Evolutionary conservation across 1,139 yeast genomes (phyloP), one percentile per base, ranked within the genome.

Genomic region (Yamadazyma dendronema): DNA sequence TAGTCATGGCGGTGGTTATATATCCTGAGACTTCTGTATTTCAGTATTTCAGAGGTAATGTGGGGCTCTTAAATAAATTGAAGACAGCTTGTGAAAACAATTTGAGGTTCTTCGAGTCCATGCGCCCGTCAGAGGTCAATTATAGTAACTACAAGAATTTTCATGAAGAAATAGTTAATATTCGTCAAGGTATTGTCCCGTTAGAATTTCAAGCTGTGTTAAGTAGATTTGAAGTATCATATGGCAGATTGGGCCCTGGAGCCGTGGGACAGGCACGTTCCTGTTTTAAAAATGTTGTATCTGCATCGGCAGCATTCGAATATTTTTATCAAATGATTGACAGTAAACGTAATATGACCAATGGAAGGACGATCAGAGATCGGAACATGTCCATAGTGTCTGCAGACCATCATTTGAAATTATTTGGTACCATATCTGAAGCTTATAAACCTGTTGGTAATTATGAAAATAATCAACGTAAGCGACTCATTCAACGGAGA

Each of bases 11-110:
- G 2, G 23, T 53, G 2, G 17, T 64, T 3, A 44, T 65, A 1
- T 65, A 57, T 40, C 72, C 72, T 1, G 46, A 50, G n/a, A 58
- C 70, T 4, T 53, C 71, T 4, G 56, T 51, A 34, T 53, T 36
- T 42, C 47, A 42, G 24, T 61, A 52, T 37, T 48, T 62, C 25
- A 41, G 44, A 7, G 61, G 58, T 2, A 37, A 48, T 11, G 30
- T 43, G 2, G 49, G 44, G 7, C 39, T 53, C 3, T 37, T 62
- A 22, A 40, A 41, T 19, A 43, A 39, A 2, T 41, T 63, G 5
- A 39, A 43, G 16, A 40, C 33, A 2, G 49, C 57, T 3, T 46
- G 49, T 15, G 41, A 45, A 4, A 53, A 56, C 28, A 61, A 66
- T 33, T 33, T 48, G 4, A 40, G 55, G 6, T 56, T 64, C 34